phyloP scores from a whole-genome alignment of 2,329 filamentous ascomycete genomes.

The Didymella arachidicola region DNA sequence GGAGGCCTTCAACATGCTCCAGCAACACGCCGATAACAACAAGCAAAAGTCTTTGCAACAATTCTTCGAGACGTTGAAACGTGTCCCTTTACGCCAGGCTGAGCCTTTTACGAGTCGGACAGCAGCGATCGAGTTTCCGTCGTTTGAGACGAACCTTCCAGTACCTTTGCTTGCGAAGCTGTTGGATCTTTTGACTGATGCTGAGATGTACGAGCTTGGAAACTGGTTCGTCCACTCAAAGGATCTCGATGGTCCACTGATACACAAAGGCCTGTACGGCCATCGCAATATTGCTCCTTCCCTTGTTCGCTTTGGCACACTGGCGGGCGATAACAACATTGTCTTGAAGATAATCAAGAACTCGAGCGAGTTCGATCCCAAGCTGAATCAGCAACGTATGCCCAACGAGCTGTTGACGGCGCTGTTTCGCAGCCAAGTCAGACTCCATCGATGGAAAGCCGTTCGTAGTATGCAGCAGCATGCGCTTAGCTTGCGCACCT shows the following conservation, averaged over 20 bases:
- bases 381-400: conserved; percentile 38
- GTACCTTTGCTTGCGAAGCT: conserved; percentile 58
- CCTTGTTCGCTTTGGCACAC: conserved; percentile 62
- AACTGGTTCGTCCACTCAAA: conserved; percentile 61
- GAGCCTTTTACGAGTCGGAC: conserved; percentile 38
- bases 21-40: conserved; percentile 54
- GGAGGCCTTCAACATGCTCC: conserved; percentile 49
- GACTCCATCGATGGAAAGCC: conserved; percentile 51
- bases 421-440: conserved; percentile 55
- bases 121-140: conserved; percentile 54
- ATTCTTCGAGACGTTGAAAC: conserved; percentile 51
- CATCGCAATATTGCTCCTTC: conserved; percentile 60
- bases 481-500: conserved; percentile 34
- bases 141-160: conserved; percentile 57
- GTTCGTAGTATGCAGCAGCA: conserved; percentile 51
- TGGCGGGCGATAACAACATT: conserved; percentile 55
- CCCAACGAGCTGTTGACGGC: conserved; percentile 48
- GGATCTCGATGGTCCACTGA: conserved; percentile 63
- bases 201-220: conserved; percentile 59
- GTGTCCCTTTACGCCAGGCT: conserved; percentile 23
- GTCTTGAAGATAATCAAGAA: conserved; percentile 44
- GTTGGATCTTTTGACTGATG: conserved; percentile 59
- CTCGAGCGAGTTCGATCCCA: conserved; percentile 28
- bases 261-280: conserved; percentile 55
- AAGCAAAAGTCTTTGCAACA: conserved; percentile 52